These are phyloP conservation scores for Colletotrichum scovillei DNA, from an alignment of 2,329 filamentous ascomycete species.

Conservation along the genomic window DNA sequence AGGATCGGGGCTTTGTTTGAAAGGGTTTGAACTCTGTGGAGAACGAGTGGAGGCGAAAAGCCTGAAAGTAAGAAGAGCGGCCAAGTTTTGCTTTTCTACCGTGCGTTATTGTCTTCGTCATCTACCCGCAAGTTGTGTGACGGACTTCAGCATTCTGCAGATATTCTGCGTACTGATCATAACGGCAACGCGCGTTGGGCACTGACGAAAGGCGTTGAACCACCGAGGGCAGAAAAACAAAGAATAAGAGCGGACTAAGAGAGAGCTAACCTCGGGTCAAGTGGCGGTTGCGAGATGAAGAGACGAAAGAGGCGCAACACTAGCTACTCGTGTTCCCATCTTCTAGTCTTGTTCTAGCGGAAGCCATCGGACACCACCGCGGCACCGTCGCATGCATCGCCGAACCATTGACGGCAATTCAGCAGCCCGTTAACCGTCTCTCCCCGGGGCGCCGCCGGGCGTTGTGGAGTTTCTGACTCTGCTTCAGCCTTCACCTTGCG, in stretches of 20 bases:
- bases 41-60: slow-evolving; percentile 10
- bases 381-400: background rate
- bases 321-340: background rate
- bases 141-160: background rate
- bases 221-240: background rate
- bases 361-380: background rate
- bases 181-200: background rate
- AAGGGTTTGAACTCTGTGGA: slow-evolving; percentile 16
- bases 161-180: background rate
- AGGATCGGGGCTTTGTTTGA: background rate
- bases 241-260: background rate
- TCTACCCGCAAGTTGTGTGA: background rate
- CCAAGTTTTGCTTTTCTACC: slow-evolving; percentile 1
- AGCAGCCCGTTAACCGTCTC: background rate
- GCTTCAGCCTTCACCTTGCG: background rate
- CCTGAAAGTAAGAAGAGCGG: background rate
- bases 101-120: background rate
- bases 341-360: slow-evolving; percentile 3
- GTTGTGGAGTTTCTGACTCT: background rate
- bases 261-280: background rate
- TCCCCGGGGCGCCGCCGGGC: background rate
- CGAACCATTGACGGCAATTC: background rate
- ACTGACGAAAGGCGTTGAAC: background rate
- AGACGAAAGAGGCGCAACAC: background rate
- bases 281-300: slow-evolving; percentile 2